Percentiles rank a stretch among this genome's conserved stretches.
Conservation (phyloP, 129 eudicot species). For the Arctium lappa region DNA sequence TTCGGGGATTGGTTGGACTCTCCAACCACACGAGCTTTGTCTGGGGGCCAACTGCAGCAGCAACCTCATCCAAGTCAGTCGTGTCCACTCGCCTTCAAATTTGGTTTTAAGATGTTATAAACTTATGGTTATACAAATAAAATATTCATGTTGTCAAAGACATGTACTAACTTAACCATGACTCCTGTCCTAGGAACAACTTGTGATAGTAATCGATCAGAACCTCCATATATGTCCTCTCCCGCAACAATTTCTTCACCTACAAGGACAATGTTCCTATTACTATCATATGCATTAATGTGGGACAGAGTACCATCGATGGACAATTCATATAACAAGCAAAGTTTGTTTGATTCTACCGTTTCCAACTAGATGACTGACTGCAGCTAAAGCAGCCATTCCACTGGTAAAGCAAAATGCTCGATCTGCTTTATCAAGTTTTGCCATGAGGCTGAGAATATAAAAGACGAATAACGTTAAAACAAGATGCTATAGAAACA, state of each 20-base stretch:
- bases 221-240: conserved; percentile 95
- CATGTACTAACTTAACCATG: conserved; percentile 66
- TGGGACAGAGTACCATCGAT: background rate
- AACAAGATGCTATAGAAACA: conserved; percentile 4
- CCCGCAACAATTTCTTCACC: conserved; percentile 99
- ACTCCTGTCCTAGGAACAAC: conserved; percentile 78
- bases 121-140: background rate
- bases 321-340: background rate
- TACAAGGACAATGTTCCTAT: conserved; percentile 5
- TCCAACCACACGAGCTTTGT: conserved; percentile 98
- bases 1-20: conserved; percentile 97
- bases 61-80: conserved; percentile 74
- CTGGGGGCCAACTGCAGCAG: conserved; percentile 72
- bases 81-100: conserved; percentile 78
- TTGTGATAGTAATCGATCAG: conserved; percentile 85
- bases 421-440: conserved; percentile 95
- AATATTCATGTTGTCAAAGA: background rate
- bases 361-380: conserved; percentile 69
- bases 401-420: conserved; percentile 95
- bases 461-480: background rate
- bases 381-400: conserved; percentile 98
- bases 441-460: conserved; percentile 71
- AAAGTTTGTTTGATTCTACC: conserved; percentile 35
- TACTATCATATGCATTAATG: background rate
- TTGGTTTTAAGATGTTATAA: background rate